Evolutionary conservation across 177 flowering plant species (phyloP), one percentile per base, ranked within the genome.

Genomic region (Vitis hybrid): DNA sequence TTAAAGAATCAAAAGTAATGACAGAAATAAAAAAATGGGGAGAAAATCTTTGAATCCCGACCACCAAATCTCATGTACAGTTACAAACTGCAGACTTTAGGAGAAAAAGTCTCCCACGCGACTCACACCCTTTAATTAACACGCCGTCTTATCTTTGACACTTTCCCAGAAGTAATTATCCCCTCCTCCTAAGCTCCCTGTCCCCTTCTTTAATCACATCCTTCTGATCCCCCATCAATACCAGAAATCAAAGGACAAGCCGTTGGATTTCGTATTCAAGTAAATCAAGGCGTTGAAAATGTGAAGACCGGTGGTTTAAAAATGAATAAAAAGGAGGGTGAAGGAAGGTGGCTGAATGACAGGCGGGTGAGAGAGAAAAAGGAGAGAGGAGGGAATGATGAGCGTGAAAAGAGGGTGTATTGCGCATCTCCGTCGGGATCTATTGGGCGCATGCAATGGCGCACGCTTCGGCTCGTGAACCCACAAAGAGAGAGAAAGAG

Each of bases 391-490:
- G 30, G n/a, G 10, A 65, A 75, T 65, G 58, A 73, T 73, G 76
- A 67, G 69, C 73, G 67, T 46, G 63, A 65, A 71, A 71, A 71
- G 56, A 58, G 41, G 60, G 18, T 66, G 56, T 1, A 27, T 2
- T 20, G 65, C 61, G 53, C 48, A 62, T 77, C 77, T 54, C 58
- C 71, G 80, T 73, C 24, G 71, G 80, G 77, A 74, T 66, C 69
- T 63, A 59, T 52, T 9, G 66, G 46, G 67, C 70, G 72, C 76
- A 71, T 68, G 81, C 77, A 78, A 52, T 66, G 2, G 64, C 18
- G 81, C 81, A 78, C 77, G 81, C 81, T 64, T 70, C 41, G 77
- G 81, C 77, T 78, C 77, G 68, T 41, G 51, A 10, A 63, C 67
- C 72, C 18, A 78, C n/a, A 50, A n/a, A 64, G 35, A 64, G 55